These are phyloP conservation scores for Penicillium alfredii DNA, from an alignment of 495 filamentous ascomycete genomes.

Conservation along the genomic window DNA sequence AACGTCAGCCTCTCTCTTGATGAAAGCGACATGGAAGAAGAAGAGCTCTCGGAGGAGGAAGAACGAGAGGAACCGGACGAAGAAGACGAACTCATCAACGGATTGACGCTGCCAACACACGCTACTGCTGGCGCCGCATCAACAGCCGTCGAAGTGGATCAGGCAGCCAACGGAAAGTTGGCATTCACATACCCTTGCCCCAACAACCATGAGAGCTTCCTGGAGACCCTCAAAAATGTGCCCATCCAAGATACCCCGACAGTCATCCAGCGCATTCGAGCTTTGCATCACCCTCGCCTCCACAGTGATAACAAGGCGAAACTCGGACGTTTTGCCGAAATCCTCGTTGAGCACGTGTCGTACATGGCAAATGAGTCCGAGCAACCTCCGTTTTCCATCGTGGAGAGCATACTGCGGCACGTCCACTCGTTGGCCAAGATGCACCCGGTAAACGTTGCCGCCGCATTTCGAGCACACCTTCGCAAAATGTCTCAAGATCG, in stretches of 20 bases:
- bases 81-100: slow-evolving; percentile 44
- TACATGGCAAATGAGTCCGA: slow-evolving; percentile 53
- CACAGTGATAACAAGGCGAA: slow-evolving; percentile 76
- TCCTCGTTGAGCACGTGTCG: slow-evolving; percentile 73
- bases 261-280: slow-evolving; percentile 81
- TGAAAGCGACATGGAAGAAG: slow-evolving; percentile 50
- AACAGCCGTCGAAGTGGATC: slow-evolving; percentile 22
- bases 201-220: slow-evolving; percentile 63
- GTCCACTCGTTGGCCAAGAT: slow-evolving; percentile 82
- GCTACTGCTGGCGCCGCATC: slow-evolving; percentile 16
- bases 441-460: slow-evolving; percentile 69
- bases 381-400: slow-evolving; percentile 48
- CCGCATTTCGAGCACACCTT: slow-evolving; percentile 68
- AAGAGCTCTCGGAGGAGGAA: slow-evolving; percentile 46
- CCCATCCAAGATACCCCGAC: slow-evolving; percentile 60
- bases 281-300: slow-evolving; percentile 84
- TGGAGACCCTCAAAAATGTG: slow-evolving; percentile 56
- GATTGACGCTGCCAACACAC: slow-evolving; percentile 25
- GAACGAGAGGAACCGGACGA: slow-evolving; percentile 45
- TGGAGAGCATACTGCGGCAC: slow-evolving; percentile 69
- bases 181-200: slow-evolving; percentile 85
- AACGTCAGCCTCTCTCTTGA: slow-evolving; percentile 49
- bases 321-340: slow-evolving; percentile 63
- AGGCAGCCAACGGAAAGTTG: slow-evolving; percentile 46
- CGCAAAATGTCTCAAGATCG: slow-evolving; percentile 55